A percentile compares a stretch with the other conserved stretches of the same genome.
These are phyloP conservation scores for Microcera coccophila DNA, from an alignment of 2,329 filamentous ascomycete genomes.

Conservation along the genomic window DNA sequence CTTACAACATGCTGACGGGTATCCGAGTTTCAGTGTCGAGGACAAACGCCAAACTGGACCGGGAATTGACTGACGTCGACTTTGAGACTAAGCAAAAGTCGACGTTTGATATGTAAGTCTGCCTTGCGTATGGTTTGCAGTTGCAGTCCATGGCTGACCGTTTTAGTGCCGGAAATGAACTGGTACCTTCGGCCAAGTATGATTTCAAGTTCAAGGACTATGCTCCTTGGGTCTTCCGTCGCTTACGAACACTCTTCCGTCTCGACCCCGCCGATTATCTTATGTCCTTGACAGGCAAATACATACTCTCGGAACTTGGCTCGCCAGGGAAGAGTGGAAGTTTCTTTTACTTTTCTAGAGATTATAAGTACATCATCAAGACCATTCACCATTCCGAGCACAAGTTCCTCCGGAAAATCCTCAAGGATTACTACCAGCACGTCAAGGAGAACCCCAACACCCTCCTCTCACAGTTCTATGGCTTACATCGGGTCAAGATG, in stretches of 20 bases:
- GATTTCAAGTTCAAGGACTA: constrained; percentile 99
- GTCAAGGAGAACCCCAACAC: constrained; percentile 94
- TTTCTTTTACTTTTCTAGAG: constrained; percentile 98
- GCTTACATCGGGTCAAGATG: constrained; percentile 95
- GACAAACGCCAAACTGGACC: constrained; percentile 94
- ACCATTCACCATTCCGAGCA: constrained; percentile 96
- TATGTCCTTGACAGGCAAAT: constrained; percentile 97
- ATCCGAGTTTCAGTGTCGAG: constrained; percentile 95
- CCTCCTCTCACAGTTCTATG: constrained; percentile 94
- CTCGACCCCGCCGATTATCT: constrained; percentile 96
- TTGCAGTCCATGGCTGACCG: constrained; percentile 9
- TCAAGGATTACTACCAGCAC: constrained; percentile 91
- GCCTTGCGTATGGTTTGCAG: background rate
- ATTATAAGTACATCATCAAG: constrained; percentile 99
- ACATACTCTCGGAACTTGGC: constrained; percentile 93
- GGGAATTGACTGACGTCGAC: constrained; percentile 83
- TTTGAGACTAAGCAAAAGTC: constrained; percentile 96
- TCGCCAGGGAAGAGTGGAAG: constrained; percentile 97
- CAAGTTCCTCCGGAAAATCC: constrained; percentile 77
- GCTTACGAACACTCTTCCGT: constrained; percentile 79
- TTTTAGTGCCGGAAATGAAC: constrained; percentile 81
- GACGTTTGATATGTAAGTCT: constrained; percentile 89
- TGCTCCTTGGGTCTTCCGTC: constrained; percentile 98
- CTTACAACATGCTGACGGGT: constrained; percentile 99
- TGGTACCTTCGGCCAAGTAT: constrained; percentile 97